Evolutionary conservation across 2,329 filamentous ascomycete genomes (phyloP).

Genomic region (Sporothrix euskadiensis): DNA sequence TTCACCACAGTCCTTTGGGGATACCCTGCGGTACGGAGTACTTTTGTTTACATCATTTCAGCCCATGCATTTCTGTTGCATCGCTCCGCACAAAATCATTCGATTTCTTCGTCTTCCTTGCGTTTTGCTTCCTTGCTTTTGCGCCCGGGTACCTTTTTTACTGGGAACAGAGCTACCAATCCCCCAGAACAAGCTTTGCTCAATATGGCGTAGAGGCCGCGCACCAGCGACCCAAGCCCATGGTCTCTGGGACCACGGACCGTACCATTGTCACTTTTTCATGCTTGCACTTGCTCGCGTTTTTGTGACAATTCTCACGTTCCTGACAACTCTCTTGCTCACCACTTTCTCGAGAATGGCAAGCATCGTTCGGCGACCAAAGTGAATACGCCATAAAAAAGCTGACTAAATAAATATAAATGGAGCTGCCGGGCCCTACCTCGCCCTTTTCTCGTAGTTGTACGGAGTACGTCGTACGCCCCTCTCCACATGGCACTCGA

Average conservation of each 20-base stretch:
- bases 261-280: slow-evolving; percentile 8
- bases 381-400: background rate
- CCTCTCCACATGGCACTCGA: background rate
- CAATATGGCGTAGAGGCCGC: background rate
- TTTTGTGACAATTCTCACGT: background rate
- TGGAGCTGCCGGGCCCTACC: background rate
- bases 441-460: background rate
- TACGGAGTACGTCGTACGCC: too few relatives aligned
- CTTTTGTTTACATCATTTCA: background rate
- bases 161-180: background rate
- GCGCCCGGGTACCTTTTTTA: background rate
- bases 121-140: background rate
- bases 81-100: background rate
- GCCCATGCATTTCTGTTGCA: background rate
- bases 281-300: background rate
- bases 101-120: background rate
- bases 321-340: background rate
- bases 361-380: background rate
- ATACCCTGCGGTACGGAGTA: background rate
- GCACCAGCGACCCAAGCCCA: slow-evolving; percentile 8
- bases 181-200: background rate
- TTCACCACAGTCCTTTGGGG: background rate
- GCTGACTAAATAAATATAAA: background rate
- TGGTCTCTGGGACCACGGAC: slow-evolving; percentile 6
- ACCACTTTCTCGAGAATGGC: background rate